These are phyloP conservation scores for Amaranthus tricolor DNA, from an alignment of 179 eudicot species.

Conservation along the genomic window DNA sequence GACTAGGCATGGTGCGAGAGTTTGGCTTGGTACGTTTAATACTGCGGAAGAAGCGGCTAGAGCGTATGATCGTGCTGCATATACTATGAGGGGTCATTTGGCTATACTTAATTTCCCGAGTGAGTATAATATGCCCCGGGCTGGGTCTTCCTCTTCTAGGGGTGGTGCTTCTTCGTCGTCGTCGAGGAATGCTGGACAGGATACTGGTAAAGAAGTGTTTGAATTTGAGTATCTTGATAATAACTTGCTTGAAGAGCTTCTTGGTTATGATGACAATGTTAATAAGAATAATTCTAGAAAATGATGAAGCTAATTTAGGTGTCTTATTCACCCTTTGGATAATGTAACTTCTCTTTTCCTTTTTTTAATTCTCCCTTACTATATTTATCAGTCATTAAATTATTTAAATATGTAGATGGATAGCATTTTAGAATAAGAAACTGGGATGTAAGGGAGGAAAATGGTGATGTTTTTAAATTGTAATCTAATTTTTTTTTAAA, in stretches of 20 bases:
- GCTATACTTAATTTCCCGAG: constrained; percentile 55
- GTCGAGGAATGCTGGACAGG: constrained; percentile 6
- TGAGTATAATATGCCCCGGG: constrained; percentile 36
- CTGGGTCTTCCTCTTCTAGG: constrained; percentile 11
- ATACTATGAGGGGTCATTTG: constrained; percentile 53
- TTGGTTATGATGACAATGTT: constrained; percentile 34
- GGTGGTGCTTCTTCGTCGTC: constrained; percentile 16
- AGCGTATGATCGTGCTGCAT: constrained; percentile 60
- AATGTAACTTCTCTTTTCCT: neutral
- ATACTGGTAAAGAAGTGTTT: constrained; percentile 24
- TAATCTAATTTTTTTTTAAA: neutral
- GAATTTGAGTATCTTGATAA: constrained; percentile 60
- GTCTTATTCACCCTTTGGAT: neutral
- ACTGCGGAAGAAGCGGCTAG: constrained; percentile 59
- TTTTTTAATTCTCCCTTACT: neutral
- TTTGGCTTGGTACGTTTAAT: constrained; percentile 56
- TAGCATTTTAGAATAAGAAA: too few relatives aligned
- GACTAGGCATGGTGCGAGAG: constrained; percentile 43
- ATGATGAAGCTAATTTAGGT: constrained; percentile 14
- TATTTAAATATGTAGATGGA: too few relatives aligned
- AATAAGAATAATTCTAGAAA: constrained; percentile 14
- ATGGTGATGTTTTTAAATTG: too few relatives aligned
- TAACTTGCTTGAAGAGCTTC: constrained; percentile 53
- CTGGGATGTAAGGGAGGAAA: too few relatives aligned
- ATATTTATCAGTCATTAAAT: too few relatives aligned